Percentiles rank a stretch among this genome's conserved stretches.
Evolutionary conservation across 257 asterid species (phyloP).

Genomic region (Orobanche coerulescens): DNA sequence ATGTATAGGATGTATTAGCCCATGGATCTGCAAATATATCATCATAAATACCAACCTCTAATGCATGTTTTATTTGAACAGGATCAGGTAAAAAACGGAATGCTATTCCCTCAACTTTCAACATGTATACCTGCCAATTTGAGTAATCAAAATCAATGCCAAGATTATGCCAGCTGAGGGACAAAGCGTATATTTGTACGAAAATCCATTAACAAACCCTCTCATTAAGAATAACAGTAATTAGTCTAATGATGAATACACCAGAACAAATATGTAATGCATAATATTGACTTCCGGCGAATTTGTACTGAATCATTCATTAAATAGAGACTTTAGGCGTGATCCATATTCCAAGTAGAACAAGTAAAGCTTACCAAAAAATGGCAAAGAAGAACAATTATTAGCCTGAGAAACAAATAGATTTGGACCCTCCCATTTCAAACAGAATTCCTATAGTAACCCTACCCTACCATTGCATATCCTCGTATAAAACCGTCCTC

Average conservation of each 20-base stretch:
- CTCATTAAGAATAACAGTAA: background rate
- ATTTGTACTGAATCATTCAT: background rate
- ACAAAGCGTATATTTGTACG: background rate
- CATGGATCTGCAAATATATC: background rate
- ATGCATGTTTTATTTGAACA: constrained; percentile 74
- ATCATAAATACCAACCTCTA: constrained; percentile 50
- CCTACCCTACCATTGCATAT: too few species aligned
- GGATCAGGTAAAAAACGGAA: constrained; percentile 92
- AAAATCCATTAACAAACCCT: background rate
- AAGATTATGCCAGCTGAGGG: background rate
- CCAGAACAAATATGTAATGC: background rate
- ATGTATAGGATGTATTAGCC: background rate
- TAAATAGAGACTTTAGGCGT: background rate
- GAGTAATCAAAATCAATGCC: constrained; percentile 1
- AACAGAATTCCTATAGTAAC: too few species aligned
- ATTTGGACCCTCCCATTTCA: too few species aligned
- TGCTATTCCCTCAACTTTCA: constrained; percentile 96
- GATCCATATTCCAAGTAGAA: background rate
- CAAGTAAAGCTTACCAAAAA: background rate
- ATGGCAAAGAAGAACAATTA: background rate
- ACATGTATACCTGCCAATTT: constrained; percentile 70
- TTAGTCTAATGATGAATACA: background rate
- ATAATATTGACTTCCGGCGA: background rate
- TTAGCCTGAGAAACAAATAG: too few species aligned
- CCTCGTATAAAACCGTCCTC: too few species aligned